These are phyloP conservation scores for Torulaspora franciscae DNA, from an alignment of 805 yeast species.

Conservation along the genomic window DNA sequence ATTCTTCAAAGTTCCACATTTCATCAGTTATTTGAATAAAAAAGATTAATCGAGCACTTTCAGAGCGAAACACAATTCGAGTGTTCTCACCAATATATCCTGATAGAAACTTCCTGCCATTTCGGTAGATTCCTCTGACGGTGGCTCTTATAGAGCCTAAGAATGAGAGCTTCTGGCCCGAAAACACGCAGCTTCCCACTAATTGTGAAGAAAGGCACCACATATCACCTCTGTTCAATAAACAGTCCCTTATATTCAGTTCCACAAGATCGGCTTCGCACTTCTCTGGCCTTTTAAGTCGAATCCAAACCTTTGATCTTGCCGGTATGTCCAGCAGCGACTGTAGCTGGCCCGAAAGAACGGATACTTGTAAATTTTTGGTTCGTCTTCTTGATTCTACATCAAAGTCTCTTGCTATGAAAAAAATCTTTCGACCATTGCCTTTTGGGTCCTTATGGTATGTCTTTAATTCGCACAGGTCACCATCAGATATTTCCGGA, in stretches of 20 bases:
- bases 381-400: conserved; percentile 29
- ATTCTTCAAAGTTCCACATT: conserved; percentile 98
- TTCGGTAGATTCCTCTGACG: conserved; percentile 55
- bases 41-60: conserved; percentile 77
- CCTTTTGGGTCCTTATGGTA: conserved; percentile 32
- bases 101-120: conserved; percentile 66
- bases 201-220: conserved; percentile 71
- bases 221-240: conserved; percentile 86
- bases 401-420: conserved; percentile 20
- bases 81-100: conserved; percentile 73
- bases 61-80: conserved; percentile 81
- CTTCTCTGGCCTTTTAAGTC: conserved; percentile 40
- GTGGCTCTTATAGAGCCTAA: conserved; percentile 58
- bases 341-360: conserved; percentile 57
- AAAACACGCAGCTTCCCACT: conserved; percentile 59
- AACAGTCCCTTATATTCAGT: conserved; percentile 70
- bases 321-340: conserved; percentile 59
- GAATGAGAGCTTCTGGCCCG: conserved; percentile 59
- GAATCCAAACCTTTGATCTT: conserved; percentile 59
- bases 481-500: conserved; percentile 67
- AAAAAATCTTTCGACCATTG: conserved; percentile 20
- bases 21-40: conserved; percentile 86
- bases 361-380: conserved; percentile 45
- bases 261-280: conserved; percentile 82
- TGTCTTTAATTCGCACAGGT: conserved; percentile 63